Percentiles rank a stretch among this genome's conserved stretches.
These are phyloP conservation scores for Phoenix roebelenii DNA, from an alignment of 176 grass and related monocot species.

Conservation along the genomic window DNA sequence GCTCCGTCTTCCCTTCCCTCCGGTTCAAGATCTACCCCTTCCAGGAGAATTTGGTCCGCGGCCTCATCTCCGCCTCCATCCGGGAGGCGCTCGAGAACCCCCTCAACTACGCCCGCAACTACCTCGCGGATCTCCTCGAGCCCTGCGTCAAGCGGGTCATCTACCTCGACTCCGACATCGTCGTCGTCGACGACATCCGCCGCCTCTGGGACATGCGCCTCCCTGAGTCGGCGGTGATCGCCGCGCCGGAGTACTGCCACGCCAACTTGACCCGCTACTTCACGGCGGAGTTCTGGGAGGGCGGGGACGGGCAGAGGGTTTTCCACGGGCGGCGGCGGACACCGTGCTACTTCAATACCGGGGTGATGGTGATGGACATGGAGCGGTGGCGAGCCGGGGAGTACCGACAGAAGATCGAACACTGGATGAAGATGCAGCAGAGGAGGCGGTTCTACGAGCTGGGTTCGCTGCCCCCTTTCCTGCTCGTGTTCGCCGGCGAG, in stretches of 20 bases:
- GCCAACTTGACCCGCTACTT: conserved; percentile 94
- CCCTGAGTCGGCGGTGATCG: conserved; percentile 28
- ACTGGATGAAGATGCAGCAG: conserved; percentile 68
- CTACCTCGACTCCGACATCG: conserved; percentile 88
- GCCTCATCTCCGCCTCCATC: conserved; percentile 70
- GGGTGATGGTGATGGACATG: conserved; percentile 87
- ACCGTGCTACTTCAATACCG: conserved; percentile 97
- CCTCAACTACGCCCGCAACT: conserved; percentile 89
- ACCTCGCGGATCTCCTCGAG: conserved; percentile 73
- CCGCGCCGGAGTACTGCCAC: conserved; percentile 95
- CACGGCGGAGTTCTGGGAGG: conserved; percentile 66
- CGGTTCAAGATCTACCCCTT: conserved; percentile 49
- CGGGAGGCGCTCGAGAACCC: conserved; percentile 87
- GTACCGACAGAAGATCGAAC: conserved; percentile 37
- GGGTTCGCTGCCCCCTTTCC: conserved; percentile 53
- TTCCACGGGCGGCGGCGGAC: conserved; percentile 37
- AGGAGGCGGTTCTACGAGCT: conserved; percentile 69
- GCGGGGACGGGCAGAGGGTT: conserved; percentile 36
- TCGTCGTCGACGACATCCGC: conserved; percentile 47
- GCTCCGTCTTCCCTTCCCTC: conserved; percentile 71
- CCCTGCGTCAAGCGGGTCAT: conserved; percentile 40
- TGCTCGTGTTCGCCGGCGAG: conserved; percentile 73
- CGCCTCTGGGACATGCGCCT: conserved; percentile 9
- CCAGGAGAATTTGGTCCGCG: conserved; percentile 48
- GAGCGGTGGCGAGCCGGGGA: conserved; percentile 34